Evolutionary conservation across 306 rosid genomes (phyloP), one percentile per base, ranked within the genome.

Genomic region (Lathyrus oleraceus): DNA sequence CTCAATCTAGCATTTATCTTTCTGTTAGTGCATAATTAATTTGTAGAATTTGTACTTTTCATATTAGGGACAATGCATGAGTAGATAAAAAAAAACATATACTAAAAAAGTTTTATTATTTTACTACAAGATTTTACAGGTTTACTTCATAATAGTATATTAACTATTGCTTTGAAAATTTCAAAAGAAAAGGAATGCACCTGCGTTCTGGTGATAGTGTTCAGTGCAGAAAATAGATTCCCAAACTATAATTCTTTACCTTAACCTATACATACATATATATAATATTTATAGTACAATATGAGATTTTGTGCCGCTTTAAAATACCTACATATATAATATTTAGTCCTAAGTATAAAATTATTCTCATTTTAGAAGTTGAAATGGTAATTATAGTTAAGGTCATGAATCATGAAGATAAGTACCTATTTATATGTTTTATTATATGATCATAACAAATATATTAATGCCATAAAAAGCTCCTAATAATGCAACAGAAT

Each of bases 401-500:
- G 38, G 38, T 32, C 38, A 32, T 28, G 38, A 32, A 6, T 32
- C 38, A 32, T 6, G 38, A 32, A 32, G 21, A 32, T 8, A n/a
- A 44, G 60, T 16, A 36, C 58, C 38, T 32, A 32, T 32, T 5
- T 32, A 71, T 15, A 36, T 57, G 14, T 25, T 25, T 13, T 25
- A 5, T 25, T 13, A 13, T 25, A 53, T 4, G 30, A 10, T 52
- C 30, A 21, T 52, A 5, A 32, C 5, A 25, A 56, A 38, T 23
- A 48, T 21, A 70, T 56, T 47, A 71, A 57, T 21, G 62, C 52
- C 40, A 75, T 64, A 63, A 39, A 16, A 40, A 38, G 21, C 61
- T 76, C 63, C 67, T 65, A 67, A 81, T 43, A 65, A 53, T 53
- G 32, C n/a, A 52, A 8, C 12, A 51, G 56, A 53, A 65, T 8